Evolutionary conservation across 768 basidiomycete species (phyloP).

Genomic region (Boletus sp.): DNA sequence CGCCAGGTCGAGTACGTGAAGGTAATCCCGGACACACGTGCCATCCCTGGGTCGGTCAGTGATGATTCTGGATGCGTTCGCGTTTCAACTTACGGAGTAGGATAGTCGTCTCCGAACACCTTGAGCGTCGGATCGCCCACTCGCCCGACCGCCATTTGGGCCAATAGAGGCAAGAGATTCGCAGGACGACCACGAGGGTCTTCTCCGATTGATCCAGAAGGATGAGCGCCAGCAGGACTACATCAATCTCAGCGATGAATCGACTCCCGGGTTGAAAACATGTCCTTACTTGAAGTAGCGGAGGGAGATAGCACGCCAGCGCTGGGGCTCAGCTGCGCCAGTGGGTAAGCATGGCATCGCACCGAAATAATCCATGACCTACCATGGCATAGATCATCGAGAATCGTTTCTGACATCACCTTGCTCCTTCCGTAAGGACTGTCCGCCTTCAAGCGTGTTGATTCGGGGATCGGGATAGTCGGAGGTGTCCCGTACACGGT

Average conservation of each 20-base stretch:
- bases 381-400: slow-evolving; percentile 86
- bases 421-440: slow-evolving; percentile 98
- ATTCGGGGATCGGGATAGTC: slow-evolving; percentile 90
- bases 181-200: slow-evolving; percentile 95
- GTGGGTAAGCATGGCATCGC: slow-evolving; percentile 3
- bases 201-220: slow-evolving; percentile 92
- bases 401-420: slow-evolving; percentile 86
- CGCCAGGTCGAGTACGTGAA: slow-evolving; percentile 94
- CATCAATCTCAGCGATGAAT: slow-evolving; percentile 1
- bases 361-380: slow-evolving; percentile 24
- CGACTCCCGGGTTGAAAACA: neutral
- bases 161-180: slow-evolving; percentile 89
- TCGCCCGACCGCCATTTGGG: slow-evolving; percentile 92
- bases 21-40: slow-evolving; percentile 95
- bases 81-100: slow-evolving; percentile 67
- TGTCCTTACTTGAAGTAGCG: slow-evolving; percentile 90
- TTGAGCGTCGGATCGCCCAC: slow-evolving; percentile 66
- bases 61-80: too few species aligned
- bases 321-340: slow-evolving; percentile 57
- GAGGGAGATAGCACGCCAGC: slow-evolving; percentile 82
- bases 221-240: slow-evolving; percentile 97
- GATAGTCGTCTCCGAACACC: slow-evolving; percentile 97
- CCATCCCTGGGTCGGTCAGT: slow-evolving; percentile 62
- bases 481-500: slow-evolving; percentile 97
- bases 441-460: slow-evolving; percentile 81